Evolutionary conservation across 108 stramenopile species (phyloP), one percentile per base, ranked within the genome.

Genomic region (Seminavis robusta): DNA sequence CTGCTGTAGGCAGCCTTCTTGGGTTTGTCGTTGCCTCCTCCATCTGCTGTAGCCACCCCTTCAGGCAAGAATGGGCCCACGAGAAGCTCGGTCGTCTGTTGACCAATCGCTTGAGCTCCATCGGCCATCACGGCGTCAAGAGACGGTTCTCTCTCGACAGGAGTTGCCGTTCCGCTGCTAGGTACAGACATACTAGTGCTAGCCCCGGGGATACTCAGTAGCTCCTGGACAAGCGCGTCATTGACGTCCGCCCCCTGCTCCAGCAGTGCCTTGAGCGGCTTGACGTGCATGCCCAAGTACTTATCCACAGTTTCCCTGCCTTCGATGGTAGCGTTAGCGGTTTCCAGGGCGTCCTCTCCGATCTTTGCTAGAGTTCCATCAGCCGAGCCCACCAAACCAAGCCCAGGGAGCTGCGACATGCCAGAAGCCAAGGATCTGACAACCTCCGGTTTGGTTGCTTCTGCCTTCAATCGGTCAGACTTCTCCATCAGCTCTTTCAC

Each of bases 161-260:
- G n/a, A n/a, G n/a, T n/a, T n/a, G n/a, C n/a, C n/a, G n/a, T n/a
- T n/a, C n/a, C n/a, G n/a, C n/a, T n/a, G n/a, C n/a, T n/a, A n/a
- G n/a, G n/a, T n/a, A n/a, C n/a, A n/a, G n/a, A n/a, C n/a, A n/a
- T n/a, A n/a, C n/a, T n/a, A n/a, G n/a, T n/a, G 20, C 23, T n/a
- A 45, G n/a, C 48, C 4, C 3, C 54, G 10, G 17, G 13, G n/a
- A 64, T 41, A 17, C 71, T 72, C 8, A 78, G 52, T 41, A 78
- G 41, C 5, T 69, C 58, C 32, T 78, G 23, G 9, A 66, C 72
- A 57, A 78, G 61, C 2, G 15, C 40, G 32, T 78, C 63, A 47
- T 56, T 48, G 5, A 78, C 45, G 19, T 49, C 54, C 27, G 58
- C 56, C 6, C 72, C 77, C 42, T 53, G 9, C 15, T 78, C 71